A percentile compares a stretch with the other conserved stretches of the same genome.
Conservation (phyloP, 306 rosid species). For the Ceratonia siliqua region DNA sequence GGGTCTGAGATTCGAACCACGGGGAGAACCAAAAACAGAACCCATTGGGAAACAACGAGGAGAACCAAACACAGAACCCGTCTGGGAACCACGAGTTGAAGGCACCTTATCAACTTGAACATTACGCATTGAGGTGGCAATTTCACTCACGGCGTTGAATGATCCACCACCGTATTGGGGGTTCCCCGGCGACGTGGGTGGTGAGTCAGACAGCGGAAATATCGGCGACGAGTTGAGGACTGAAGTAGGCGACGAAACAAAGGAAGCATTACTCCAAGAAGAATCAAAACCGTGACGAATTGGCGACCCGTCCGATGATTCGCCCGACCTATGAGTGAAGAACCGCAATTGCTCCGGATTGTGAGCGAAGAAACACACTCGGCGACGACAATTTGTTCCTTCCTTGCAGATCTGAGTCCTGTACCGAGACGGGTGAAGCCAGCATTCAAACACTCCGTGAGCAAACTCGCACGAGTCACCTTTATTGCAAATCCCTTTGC, state of each 20-base stretch:
- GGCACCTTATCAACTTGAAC: constrained; percentile 42
- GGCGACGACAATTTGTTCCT: constrained; percentile 63
- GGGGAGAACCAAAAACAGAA: constrained; percentile 38
- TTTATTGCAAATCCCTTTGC: constrained; percentile 61
- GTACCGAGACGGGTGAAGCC: constrained; percentile 94
- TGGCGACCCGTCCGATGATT: constrained; percentile 38
- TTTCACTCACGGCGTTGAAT: constrained; percentile 31
- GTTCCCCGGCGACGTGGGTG: constrained; percentile 50
- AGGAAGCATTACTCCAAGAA: neutral
- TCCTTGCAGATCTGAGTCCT: constrained; percentile 91
- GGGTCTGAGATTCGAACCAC: constrained; percentile 40
- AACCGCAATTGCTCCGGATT: constrained; percentile 71
- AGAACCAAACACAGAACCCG: constrained; percentile 36
- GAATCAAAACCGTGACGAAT: constrained; percentile 32
- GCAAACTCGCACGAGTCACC: constrained; percentile 86
- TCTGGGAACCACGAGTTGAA: constrained; percentile 26
- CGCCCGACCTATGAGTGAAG: constrained; percentile 35
- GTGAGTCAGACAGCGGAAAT: constrained; percentile 54
- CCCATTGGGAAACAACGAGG: constrained; percentile 35
- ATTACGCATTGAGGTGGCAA: constrained; percentile 49
- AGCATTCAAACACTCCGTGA: constrained; percentile 92
- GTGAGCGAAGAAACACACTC: constrained; percentile 93
- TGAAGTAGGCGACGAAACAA: constrained; percentile 65
- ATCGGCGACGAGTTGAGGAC: constrained; percentile 51
- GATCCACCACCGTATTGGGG: constrained; percentile 34